These are phyloP conservation scores for Boletus reticuloceps DNA, from an alignment of 768 basidiomycete genomes.

Conservation along the genomic window DNA sequence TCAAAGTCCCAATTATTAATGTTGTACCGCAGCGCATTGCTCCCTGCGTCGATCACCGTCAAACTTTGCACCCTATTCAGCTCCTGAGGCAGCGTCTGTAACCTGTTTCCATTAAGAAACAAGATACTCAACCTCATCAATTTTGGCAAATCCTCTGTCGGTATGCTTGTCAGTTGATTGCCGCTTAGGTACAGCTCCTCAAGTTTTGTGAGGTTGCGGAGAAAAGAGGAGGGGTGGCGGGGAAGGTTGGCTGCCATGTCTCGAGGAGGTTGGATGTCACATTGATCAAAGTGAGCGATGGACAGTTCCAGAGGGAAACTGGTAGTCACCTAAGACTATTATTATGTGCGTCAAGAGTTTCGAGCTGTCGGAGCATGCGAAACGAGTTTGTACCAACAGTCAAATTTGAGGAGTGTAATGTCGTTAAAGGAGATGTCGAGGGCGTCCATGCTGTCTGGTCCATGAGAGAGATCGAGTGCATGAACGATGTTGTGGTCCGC, in stretches of 20 bases:
- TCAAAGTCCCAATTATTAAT: slow-evolving; percentile 98
- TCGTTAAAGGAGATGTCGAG: slow-evolving; percentile 87
- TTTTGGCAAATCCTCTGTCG: slow-evolving; percentile 81
- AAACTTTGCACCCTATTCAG: slow-evolving; percentile 78
- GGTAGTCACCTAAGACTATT: slow-evolving; percentile 84
- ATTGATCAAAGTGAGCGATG: slow-evolving; percentile 69
- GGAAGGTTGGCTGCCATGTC: slow-evolving; percentile 48
- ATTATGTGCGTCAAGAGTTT: slow-evolving; percentile 82
- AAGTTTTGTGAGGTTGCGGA: slow-evolving; percentile 65
- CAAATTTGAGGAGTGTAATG: slow-evolving; percentile 74
- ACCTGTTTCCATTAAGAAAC: slow-evolving; percentile 90
- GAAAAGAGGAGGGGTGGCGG: slow-evolving; percentile 69
- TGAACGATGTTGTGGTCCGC: slow-evolving; percentile 85
- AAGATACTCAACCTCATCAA: slow-evolving; percentile 68
- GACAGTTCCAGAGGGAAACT: slow-evolving; percentile 80
- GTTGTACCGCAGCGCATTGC: slow-evolving; percentile 93
- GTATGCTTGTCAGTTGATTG: slow-evolving; percentile 88
- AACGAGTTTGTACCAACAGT: slow-evolving; percentile 17
- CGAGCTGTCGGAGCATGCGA: slow-evolving; percentile 35
- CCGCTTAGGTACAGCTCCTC: slow-evolving; percentile 92
- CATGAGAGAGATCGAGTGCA: slow-evolving; percentile 74
- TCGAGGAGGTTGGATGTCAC: slow-evolving; percentile 84
- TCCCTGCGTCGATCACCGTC: slow-evolving; percentile 86
- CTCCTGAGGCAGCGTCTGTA: slow-evolving; percentile 91
- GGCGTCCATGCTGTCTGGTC: slow-evolving; percentile 52